phyloP scores from a whole-genome alignment of 2,329 filamentous ascomycete genomes.

The Ceratocystis ficicola region DNA sequence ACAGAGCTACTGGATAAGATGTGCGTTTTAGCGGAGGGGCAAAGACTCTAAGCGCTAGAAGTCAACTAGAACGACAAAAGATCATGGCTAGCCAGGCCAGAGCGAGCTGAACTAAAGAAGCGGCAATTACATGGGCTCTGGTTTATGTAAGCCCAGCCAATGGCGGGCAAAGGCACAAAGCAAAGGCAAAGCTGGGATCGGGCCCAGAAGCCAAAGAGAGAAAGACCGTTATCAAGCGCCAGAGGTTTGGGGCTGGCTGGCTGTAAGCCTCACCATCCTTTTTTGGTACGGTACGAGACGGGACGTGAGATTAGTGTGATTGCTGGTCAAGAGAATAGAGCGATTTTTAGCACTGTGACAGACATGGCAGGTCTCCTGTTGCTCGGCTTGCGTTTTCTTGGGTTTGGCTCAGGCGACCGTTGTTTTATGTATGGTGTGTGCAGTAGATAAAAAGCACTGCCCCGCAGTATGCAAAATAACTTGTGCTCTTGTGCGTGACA shows the following conservation, averaged over 20 bases:
- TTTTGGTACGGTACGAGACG: neutral
- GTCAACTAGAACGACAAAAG: neutral
- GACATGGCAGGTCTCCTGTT: neutral
- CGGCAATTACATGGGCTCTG: no score
- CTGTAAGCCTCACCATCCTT: neutral
- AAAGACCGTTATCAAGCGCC: neutral
- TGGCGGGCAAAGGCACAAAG: neutral
- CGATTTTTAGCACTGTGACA: neutral
- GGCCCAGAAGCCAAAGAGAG: neutral
- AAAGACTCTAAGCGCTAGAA: slow-evolving; percentile 4
- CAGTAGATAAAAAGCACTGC: no score
- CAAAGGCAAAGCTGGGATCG: neutral
- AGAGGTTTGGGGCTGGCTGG: neutral
- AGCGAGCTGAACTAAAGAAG: neutral
- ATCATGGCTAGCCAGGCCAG: neutral
- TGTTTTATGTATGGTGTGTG: neutral
- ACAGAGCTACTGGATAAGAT: neutral
- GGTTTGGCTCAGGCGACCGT: neutral
- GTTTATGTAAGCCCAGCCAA: neutral
- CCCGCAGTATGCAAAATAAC: no score
- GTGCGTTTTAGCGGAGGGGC: neutral
- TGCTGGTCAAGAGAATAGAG: neutral
- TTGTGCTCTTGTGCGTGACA: no score
- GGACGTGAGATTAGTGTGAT: no score
- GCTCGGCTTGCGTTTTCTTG: neutral